Conservation (phyloP, 495 filamentous ascomycete genomes). For the Cercophora sp. region DNA sequence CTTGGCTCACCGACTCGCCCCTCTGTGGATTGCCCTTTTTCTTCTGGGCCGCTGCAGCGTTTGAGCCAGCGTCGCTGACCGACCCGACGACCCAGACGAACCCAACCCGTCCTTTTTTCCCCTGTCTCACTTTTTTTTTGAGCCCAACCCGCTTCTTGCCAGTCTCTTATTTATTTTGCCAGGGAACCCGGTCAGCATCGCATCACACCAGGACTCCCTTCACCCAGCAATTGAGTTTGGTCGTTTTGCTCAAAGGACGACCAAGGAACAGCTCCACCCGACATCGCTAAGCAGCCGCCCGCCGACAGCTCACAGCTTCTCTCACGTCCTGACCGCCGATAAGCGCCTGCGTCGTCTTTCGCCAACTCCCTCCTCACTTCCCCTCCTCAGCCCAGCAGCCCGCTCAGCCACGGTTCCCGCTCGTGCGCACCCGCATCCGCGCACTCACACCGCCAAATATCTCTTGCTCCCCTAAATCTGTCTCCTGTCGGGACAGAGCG, state of each 20-base stretch:
- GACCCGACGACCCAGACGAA: slow-evolving; percentile 9
- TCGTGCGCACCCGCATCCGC: slow-evolving; percentile 13
- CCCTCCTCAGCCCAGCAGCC: slow-evolving; percentile 11
- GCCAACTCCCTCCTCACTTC: neutral
- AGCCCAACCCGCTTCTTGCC: slow-evolving; percentile 19
- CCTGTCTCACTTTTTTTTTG: slow-evolving; percentile 11
- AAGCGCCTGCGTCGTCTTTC: slow-evolving; percentile 10
- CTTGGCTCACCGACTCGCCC: slow-evolving; percentile 13
- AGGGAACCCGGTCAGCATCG: neutral
- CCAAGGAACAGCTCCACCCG: slow-evolving; percentile 2
- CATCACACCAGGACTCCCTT: neutral
- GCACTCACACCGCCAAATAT: slow-evolving; percentile 19
- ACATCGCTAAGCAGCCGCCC: too few relatives aligned
- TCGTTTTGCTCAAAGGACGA: neutral
- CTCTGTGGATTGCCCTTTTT: slow-evolving; percentile 29
- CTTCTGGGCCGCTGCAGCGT: too few relatives aligned
- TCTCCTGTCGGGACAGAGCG: slow-evolving; percentile 11
- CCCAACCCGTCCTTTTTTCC: slow-evolving; percentile 11
- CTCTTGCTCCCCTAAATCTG: slow-evolving; percentile 4
- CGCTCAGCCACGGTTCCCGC: slow-evolving; percentile 10
- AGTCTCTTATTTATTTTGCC: slow-evolving; percentile 3
- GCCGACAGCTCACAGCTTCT: too few relatives aligned
- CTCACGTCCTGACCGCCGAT: slow-evolving; percentile 12
- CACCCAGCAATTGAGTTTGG: slow-evolving; percentile 2
- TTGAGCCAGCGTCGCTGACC: slow-evolving; percentile 25